Evolutionary conservation across 2,329 filamentous ascomycete genomes (phyloP), one percentile per base, ranked within the genome.

Genomic region (Phialophora macrospora): DNA sequence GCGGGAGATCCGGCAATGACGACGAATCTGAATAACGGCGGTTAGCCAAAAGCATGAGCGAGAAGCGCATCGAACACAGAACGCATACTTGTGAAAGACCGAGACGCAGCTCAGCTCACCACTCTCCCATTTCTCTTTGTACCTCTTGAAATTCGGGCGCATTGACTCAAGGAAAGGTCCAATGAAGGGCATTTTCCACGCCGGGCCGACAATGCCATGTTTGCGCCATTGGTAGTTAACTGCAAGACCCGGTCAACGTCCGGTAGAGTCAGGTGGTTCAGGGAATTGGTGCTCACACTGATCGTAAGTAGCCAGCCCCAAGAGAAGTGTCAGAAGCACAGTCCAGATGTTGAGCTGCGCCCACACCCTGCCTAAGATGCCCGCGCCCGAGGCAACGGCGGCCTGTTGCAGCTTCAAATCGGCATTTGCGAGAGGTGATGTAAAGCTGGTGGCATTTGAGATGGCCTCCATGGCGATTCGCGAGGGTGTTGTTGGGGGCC

Each of bases 1-100:
- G 98, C 95, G 75, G 95, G 92, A 60, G 90, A 93, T 20, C 93
- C 96, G 38, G 93, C 94, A 77, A 99, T 97, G 64, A 99, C 93
- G 70, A 98, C 95, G 78, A 99, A 99, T 78, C 92, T 96, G 28
- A 38, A 52, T 8, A 30, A 11, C 2, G 11, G 7, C 6, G 12
- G 4, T 60, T 54, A 60, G 58, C 58, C 9, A 54, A 24, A 30
- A 12, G 48, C 8, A 2, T 17, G n/a, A 3, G 30, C 24, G 28
- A 24, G 11, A 14, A 9, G 48, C 28, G 8, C 9, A 44, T 44
- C 38, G 17, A 44, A 44, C 38, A 44, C 38, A n/a, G 20, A 34
- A 1, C 2, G 12, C 12, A 73, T 86, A 96, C 92, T 98, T 99
- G 87, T 99, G 95, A 83, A 99, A 99, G 74, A 99, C 93, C 2